Evolutionary conservation across 2,329 filamentous ascomycete species (phyloP), one percentile per base, ranked within the genome.

Genomic region (Ophiostoma novo-ulmi): DNA sequence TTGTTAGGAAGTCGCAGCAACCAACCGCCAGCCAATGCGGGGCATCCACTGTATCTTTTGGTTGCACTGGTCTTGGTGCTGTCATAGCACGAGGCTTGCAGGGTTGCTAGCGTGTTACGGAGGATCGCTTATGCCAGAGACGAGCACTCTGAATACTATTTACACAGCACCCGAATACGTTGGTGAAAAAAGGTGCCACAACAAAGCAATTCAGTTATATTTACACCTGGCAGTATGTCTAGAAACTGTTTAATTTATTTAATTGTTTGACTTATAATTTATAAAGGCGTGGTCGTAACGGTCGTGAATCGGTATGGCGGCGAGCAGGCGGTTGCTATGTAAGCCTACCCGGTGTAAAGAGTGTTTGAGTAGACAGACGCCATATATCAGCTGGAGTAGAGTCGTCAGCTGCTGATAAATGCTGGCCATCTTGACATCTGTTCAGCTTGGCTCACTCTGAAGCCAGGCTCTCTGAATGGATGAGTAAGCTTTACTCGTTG

Each of bases 1-100:
- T 20, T 63, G 31, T 36, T 17, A 36, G 58, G 31, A 64, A 65
- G 63, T 65, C 63, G 63, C 63, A 65, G 63, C 63, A 65, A 38
- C 61, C 31, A 64, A 7, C 61, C 58, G 35, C 31, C 17, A 38
- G 17, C 31, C 31, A 65, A 39, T 41, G 63, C 35, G 63, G 35
- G 36, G 31, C 35, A 39, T 35, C 31, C 61, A 36, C 61, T 36
- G 35, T n/a, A 48, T 17, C 11, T 26, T 14, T 48, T 48, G n/a
- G 44, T 48, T 8, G 44, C 17, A 48, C 17, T 20, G 17, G 44
- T 48, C 44, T 48, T 48, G 44, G 44, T 48, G 44, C 17, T 48
- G 44, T 48, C 44, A 48, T 58, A 58, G n/a, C 52, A 58, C 52
- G 22, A 58, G 52, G 52, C 52, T 58, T 58, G 22, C 52, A 58